Base-by-base conservation (phyloP, 2,329 filamentous ascomycete species). In the Scorias spongiosa region DNA sequence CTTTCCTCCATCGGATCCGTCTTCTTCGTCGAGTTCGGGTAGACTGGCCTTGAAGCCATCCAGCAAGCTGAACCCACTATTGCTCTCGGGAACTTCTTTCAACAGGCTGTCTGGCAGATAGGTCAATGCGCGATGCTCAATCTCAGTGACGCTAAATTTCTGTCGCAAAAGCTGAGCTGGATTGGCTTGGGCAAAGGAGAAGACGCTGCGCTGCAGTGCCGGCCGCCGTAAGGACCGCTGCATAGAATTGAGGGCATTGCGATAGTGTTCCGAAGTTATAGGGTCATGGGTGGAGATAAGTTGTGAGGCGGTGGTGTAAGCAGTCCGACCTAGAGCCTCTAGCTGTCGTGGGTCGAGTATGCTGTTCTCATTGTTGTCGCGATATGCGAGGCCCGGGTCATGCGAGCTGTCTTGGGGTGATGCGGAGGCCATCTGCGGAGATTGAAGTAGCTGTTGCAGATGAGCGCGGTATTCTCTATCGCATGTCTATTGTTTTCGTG, bases 161-260 rank as follows among this genome's bases (percentile, higher is more conserved):
- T 85, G 89, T 53, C 91, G 84, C 54, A 96, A 84, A 42, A 98
- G 72, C 59, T 98, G 89, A 51, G 86, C 85, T n/a, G 91, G 91
- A 2, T 84, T 87, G 10, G 88, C 89, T 64, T 82, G 82, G 42
- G 89, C 81, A 66, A 96, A 82, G 48, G 86, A 83, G 63, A 96
- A 93, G 60, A 98, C 81, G 61, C 81, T 85, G 57, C 86, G 80
- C 66, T 96, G 91, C 38, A 94, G 74, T 45, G 74, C 75, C 5
- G 91, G 91, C 43, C 84, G 78, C 53, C 84, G 78, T 55, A 96
- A 74, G 63, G 95, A 86, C 57, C 85, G 85, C 58, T 93, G 85
- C 42, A 98, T 80, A 62, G 91, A 84, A 57, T 75, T 80, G 73
- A 98, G 81, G 50, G 91, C 89, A 65, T 72, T 78, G 59, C 91